phyloP scores from a whole-genome alignment of 129 eudicot species.

The Helichrysum umbraculigerum region DNA sequence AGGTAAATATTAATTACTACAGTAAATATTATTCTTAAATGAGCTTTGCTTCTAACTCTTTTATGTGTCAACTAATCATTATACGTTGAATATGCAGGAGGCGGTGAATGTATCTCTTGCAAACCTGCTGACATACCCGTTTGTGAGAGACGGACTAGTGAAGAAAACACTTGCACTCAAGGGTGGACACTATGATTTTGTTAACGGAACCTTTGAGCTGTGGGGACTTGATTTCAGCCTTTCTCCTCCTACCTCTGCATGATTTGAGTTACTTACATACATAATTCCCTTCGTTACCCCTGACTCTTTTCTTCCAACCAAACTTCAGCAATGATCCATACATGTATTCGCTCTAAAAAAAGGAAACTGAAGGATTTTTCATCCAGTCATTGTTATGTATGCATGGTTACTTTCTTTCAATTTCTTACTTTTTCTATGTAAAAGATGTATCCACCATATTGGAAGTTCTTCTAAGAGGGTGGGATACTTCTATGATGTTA shows the following conservation, averaged over 20 bases:
- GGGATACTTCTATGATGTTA: not conserved
- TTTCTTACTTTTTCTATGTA: constrained; percentile 41
- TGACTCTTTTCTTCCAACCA: constrained; percentile 20
- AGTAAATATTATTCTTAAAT: constrained; percentile 3
- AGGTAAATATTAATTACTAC: constrained; percentile 41
- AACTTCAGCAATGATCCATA: constrained; percentile 12
- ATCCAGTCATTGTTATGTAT: constrained; percentile 8
- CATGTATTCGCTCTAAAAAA: constrained; percentile 28
- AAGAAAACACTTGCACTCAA: constrained; percentile 81
- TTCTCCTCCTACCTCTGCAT: constrained; percentile 70
- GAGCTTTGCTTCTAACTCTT: not conserved
- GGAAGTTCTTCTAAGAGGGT: constrained; percentile 24
- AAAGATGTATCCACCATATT: constrained; percentile 63
- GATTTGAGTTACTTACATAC: constrained; percentile 37
- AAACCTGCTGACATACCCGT: constrained; percentile 77
- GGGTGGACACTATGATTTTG: constrained; percentile 94
- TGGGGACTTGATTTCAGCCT: constrained; percentile 92
- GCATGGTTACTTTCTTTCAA: constrained; percentile 16
- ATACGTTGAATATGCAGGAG: constrained; percentile 52
- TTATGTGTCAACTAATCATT: not conserved
- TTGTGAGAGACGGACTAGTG: constrained; percentile 81
- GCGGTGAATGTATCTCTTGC: constrained; percentile 90
- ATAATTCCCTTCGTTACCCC: constrained; percentile 5
- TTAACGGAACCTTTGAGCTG: constrained; percentile 85
- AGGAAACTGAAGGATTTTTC: not conserved